Evolutionary conservation across 1,284 basidiomycete species (phyloP).

Genomic region (Apiotrichum veenhuisii): DNA sequence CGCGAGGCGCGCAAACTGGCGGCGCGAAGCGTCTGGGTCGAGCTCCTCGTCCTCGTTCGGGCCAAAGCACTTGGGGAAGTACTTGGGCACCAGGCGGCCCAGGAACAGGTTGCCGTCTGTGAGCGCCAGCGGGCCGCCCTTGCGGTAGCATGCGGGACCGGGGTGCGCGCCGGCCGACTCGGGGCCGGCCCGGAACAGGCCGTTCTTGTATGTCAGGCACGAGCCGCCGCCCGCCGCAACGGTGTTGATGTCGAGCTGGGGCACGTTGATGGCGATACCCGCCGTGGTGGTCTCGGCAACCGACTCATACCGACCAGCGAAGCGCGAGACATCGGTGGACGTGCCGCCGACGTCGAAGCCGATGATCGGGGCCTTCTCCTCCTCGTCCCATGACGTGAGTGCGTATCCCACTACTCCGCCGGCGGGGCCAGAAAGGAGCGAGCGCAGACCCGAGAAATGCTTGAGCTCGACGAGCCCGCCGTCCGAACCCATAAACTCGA

Average conservation of each 20-base stretch:
- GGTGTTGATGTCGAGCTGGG: slow-evolving; percentile 84
- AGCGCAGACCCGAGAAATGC: slow-evolving; percentile 83
- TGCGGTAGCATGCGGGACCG: slow-evolving; percentile 76
- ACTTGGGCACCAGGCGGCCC: slow-evolving; percentile 74
- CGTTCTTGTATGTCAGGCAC: slow-evolving; percentile 72
- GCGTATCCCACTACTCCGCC: slow-evolving; percentile 44
- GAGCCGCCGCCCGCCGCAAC: slow-evolving; percentile 80
- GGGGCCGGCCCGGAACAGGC: slow-evolving; percentile 76
- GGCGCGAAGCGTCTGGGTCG: slow-evolving; percentile 63
- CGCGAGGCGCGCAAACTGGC: slow-evolving; percentile 63
- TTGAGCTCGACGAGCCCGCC: slow-evolving; percentile 75
- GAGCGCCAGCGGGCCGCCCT: slow-evolving; percentile 77
- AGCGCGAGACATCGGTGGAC: slow-evolving; percentile 84
- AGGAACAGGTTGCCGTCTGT: slow-evolving; percentile 83
- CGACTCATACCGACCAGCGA: slow-evolving; percentile 76
- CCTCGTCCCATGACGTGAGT: slow-evolving; percentile 29
- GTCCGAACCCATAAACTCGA: slow-evolving; percentile 77
- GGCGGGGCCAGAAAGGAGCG: slow-evolving; percentile 58
- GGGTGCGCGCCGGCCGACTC: slow-evolving; percentile 75
- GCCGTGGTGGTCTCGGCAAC: slow-evolving; percentile 90
- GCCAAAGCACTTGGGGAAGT: slow-evolving; percentile 85
- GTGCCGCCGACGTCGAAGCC: slow-evolving; percentile 80
- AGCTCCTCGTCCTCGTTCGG: slow-evolving; percentile 76
- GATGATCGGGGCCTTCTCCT: slow-evolving; percentile 31
- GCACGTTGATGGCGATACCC: slow-evolving; percentile 80